Percentiles rank a stretch among this genome's conserved stretches.
Evolutionary conservation across 1,284 basidiomycete species (phyloP).

Genomic region (Cystobasidium slooffiae): DNA sequence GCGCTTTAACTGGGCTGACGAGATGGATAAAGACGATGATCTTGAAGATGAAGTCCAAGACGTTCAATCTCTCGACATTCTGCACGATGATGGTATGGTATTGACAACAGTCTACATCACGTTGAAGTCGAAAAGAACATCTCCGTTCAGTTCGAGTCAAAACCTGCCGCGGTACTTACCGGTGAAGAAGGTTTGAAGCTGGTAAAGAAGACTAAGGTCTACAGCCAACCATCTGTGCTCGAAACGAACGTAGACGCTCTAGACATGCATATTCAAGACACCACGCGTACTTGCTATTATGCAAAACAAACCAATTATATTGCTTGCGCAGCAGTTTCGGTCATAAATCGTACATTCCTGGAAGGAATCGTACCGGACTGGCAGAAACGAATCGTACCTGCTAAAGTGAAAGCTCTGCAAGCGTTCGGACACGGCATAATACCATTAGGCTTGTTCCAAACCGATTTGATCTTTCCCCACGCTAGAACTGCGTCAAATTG

Average conservation of each 20-base stretch:
- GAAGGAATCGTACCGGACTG: neutral
- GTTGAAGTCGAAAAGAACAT: neutral
- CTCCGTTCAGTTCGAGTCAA: neutral
- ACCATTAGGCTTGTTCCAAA: neutral
- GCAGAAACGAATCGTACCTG: neutral
- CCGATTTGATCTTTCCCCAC: neutral
- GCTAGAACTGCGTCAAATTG: neutral
- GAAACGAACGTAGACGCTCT: neutral
- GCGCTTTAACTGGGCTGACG: neutral
- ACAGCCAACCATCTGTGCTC: neutral
- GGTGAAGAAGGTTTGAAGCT: neutral
- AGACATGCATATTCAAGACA: neutral
- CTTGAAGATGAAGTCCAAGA: neutral
- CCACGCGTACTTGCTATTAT: neutral
- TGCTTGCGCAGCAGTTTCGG: neutral
- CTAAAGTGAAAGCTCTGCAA: neutral
- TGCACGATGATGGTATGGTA: neutral
- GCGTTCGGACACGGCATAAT: neutral
- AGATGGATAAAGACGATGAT: neutral
- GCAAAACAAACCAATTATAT: neutral
- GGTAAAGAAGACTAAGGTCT: neutral
- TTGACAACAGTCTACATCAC: neutral
- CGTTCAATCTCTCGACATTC: neutral
- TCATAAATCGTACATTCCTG: neutral
- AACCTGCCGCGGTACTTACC: neutral